Evolutionary conservation across 2,329 filamentous ascomycete genomes (phyloP).

Genomic region (Anisogramma anomala): DNA sequence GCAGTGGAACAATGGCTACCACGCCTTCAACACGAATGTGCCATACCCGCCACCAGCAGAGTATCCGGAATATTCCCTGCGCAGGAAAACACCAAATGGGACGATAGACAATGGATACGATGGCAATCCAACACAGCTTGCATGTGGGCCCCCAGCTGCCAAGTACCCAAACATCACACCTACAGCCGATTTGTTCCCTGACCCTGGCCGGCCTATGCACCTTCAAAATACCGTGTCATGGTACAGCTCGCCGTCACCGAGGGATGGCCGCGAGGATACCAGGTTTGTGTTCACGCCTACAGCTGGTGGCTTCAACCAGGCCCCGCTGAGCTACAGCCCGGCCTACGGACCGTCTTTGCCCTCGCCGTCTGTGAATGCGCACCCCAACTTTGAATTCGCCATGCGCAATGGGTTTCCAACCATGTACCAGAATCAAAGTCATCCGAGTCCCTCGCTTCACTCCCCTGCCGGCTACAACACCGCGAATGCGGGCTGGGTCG

Average conservation of each 20-base stretch:
- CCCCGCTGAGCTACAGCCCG: conserved; percentile 8
- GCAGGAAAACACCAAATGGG: conserved; percentile 89
- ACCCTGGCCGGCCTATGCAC: conserved; percentile 12
- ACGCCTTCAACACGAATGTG: conserved; percentile 10
- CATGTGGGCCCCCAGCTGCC: conserved; percentile 59
- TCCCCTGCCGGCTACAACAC: conserved; percentile 28
- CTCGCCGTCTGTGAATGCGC: conserved; percentile 18
- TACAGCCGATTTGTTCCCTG: conserved; percentile 25
- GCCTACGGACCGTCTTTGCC: conserved; percentile 9
- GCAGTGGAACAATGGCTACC: conserved; percentile 9
- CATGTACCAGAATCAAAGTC: conserved; percentile 22
- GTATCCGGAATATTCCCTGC: conserved; percentile 60
- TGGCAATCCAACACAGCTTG: conserved; percentile 63
- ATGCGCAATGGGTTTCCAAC: conserved; percentile 8
- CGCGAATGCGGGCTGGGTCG: conserved; percentile 26
- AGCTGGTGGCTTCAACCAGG: conserved; percentile 4
- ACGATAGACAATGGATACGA: conserved; percentile 87
- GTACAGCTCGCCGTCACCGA: conserved; percentile 14
- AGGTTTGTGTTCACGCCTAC: conserved; percentile 2
- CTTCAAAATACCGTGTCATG: conserved; percentile 16
- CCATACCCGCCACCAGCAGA: conserved; percentile 17
- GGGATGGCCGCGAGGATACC: conserved; percentile 2
- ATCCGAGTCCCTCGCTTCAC: conserved; percentile 28
- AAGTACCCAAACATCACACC: conserved; percentile 75
- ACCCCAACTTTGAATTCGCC: conserved; percentile 1